Base-by-base conservation (phyloP, 1,139 yeast species). In the Debaryomyces psychrophilus region DNA sequence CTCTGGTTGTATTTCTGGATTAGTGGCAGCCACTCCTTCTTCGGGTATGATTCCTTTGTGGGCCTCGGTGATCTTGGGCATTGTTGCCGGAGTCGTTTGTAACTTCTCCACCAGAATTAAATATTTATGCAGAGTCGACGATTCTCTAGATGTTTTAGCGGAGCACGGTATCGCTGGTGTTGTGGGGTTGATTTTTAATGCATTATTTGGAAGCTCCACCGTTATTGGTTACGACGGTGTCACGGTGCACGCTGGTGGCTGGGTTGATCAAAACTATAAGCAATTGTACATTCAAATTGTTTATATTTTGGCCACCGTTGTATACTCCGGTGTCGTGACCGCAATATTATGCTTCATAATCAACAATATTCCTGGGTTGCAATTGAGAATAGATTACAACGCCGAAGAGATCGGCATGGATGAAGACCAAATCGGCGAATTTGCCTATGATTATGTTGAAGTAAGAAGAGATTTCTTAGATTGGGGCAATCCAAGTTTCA, bases 91-190 rank as follows among this genome's bases (percentile, higher is more conserved):
- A 28, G 68, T 85, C 12, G 82, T 87, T 37, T 93, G 98, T 79
- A 92, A 93, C 74, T 88, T 88, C 61, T 75, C 96, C 47, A 92
- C 98, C 46, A 87, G 90, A 61, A 71, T 93, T 65, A 93, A 93
- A 70, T 90, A 87, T 63, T 68, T 89, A 50, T 72, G 87, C 46
- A 79, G 79, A 50, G 93, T 90, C 48, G 98, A 93, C 65, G 99
- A 93, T 68, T 85, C 97, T 3, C 76, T 93, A 60, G 98, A 93
- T 85, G 86, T 92, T 43, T 79, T 93, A 65, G 98, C 98, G 18
- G 98, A 92, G 82, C 99, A 93, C 85, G 98, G 97, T 46, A 79
- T 93, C 59, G 98, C 98, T 0, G 99, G 99, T 31, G 77, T 90
- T 43, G 79, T 93, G 43, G 98, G 99, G 0, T 77, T 92, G 39